Conservation (phyloP, 2,329 filamentous ascomycete species). For the Emmonsiellopsis sp. region DNA sequence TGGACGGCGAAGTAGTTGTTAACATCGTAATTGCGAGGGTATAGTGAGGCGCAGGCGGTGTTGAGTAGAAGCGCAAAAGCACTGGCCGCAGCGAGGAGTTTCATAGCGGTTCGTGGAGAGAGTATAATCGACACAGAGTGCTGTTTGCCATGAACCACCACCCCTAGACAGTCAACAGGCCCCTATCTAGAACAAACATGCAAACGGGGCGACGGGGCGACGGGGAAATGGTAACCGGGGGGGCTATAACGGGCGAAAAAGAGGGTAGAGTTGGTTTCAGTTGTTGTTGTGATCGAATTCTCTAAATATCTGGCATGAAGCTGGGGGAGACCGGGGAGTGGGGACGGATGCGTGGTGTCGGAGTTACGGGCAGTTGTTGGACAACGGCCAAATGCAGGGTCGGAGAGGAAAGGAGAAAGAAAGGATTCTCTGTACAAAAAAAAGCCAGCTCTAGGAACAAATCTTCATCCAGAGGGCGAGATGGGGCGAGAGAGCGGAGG, state of each 20-base stretch:
- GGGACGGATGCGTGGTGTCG: not conserved
- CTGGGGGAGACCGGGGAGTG: not conserved
- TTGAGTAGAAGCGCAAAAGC: constrained; percentile 20
- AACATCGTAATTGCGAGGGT: constrained; percentile 61
- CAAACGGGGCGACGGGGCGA: not conserved
- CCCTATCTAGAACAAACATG: not conserved
- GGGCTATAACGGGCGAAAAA: not conserved
- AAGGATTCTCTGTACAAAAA: too few species aligned
- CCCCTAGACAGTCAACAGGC: not conserved
- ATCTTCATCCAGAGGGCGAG: too few species aligned
- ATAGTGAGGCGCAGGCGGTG: constrained; percentile 39
- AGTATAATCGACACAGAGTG: not conserved
- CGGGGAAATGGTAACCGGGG: not conserved
- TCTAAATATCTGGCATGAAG: not conserved
- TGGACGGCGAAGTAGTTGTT: constrained; percentile 94
- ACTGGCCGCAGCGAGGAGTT: constrained; percentile 4
- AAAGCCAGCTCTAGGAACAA: too few species aligned
- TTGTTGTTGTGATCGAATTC: not conserved
- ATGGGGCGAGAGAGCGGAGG: not conserved
- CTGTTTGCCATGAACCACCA: not conserved
- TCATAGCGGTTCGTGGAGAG: constrained; percentile 3
- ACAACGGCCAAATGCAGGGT: too few species aligned
- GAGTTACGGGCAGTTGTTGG: too few species aligned
- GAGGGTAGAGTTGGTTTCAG: not conserved
- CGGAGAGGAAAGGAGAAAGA: too few species aligned